A percentile compares a stretch with the other conserved stretches of the same genome.
phyloP scores from a whole-genome alignment of 2,329 filamentous ascomycete genomes.

The Akanthomyces uredinophilus region DNA sequence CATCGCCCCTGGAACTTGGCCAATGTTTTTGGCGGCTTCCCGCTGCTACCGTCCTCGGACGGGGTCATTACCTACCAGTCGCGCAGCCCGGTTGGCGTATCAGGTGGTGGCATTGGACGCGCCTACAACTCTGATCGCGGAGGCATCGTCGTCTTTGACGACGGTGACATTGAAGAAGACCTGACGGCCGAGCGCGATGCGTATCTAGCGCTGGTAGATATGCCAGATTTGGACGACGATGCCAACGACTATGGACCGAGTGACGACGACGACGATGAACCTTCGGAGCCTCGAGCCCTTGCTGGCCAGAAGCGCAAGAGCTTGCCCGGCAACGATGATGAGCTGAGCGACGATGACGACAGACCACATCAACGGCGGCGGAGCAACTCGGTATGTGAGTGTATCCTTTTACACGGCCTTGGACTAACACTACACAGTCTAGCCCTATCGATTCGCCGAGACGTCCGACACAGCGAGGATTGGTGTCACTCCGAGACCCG shows the following conservation, averaged over 20 bases:
- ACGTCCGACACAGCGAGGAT: constrained; percentile 54
- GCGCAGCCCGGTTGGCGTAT: constrained; percentile 60
- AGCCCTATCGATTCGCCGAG: constrained; percentile 61
- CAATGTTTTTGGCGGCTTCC: constrained; percentile 82
- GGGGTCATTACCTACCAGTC: constrained; percentile 41
- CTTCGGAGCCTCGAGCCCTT: constrained; percentile 38
- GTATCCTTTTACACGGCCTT: neutral
- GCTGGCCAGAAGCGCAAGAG: constrained; percentile 72
- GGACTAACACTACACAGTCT: constrained; percentile 39
- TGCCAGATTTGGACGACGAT: constrained; percentile 85
- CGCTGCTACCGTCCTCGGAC: constrained; percentile 48
- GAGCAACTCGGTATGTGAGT: constrained; percentile 71
- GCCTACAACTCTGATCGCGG: constrained; percentile 74
- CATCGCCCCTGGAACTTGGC: constrained; percentile 90
- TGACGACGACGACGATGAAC: constrained; percentile 49
- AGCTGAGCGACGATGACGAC: constrained; percentile 62
- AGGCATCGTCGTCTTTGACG: constrained; percentile 90
- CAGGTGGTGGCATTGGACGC: constrained; percentile 65
- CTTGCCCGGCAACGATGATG: constrained; percentile 68
- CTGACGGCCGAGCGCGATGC: constrained; percentile 70
- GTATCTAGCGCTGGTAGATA: constrained; percentile 78
- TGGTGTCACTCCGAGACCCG: constrained; percentile 50
- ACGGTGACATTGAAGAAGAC: constrained; percentile 89
- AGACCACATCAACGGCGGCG: constrained; percentile 74
- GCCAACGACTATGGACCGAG: constrained; percentile 57